phyloP scores from a whole-genome alignment of 495 filamentous ascomycete species.

The Cladorrhinum samala region DNA sequence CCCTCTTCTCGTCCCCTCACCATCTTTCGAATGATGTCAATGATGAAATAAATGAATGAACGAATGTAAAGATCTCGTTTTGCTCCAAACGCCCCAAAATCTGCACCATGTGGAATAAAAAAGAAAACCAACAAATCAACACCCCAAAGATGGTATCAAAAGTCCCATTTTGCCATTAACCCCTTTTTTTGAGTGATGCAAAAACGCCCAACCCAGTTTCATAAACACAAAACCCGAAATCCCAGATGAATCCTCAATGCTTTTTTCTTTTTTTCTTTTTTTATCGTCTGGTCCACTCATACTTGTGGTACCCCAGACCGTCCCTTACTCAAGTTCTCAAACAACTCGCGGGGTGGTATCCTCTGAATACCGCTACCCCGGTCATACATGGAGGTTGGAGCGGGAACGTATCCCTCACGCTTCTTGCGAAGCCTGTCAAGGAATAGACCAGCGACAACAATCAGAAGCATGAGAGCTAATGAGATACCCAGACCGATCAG shows the following conservation, averaged over 20 bases:
- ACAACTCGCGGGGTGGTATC: slow-evolving; percentile 75
- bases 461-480: slow-evolving; percentile 76
- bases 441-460: slow-evolving; percentile 79
- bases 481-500: slow-evolving; percentile 89
- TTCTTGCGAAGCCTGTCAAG: slow-evolving; percentile 77
- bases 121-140: neutral
- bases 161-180: neutral
- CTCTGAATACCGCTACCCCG: slow-evolving; percentile 69
- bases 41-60: too few relatives aligned
- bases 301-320: slow-evolving; percentile 38
- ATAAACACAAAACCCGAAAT: neutral
- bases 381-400: slow-evolving; percentile 67
- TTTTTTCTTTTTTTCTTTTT: too few relatives aligned
- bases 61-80: too few relatives aligned
- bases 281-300: too few relatives aligned
- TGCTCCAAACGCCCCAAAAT: too few relatives aligned
- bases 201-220: neutral
- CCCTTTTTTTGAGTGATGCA: neutral
- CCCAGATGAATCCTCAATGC: neutral
- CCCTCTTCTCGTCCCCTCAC: too few relatives aligned
- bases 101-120: neutral
- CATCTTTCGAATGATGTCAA: too few relatives aligned
- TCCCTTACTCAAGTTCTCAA: slow-evolving; percentile 46
- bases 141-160: neutral
- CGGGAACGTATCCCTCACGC: slow-evolving; percentile 79